A percentile compares a stretch with the other conserved stretches of the same genome.
Conservation (phyloP, 2,329 filamentous ascomycete species). For the Neoarthrinium moseri region DNA sequence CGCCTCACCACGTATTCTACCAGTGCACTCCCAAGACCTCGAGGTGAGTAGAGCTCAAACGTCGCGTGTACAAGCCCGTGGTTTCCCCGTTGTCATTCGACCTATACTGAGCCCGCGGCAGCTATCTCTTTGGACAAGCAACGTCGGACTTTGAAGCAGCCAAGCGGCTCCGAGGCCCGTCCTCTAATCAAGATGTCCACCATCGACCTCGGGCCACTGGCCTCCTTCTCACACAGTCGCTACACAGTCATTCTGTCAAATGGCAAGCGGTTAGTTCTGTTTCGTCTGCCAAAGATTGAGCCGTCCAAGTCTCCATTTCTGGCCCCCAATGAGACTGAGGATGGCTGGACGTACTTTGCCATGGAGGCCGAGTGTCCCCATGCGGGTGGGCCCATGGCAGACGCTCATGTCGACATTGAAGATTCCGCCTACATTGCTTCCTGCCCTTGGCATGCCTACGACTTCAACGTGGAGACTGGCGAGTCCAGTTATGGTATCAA, state of each 20-base stretch:
- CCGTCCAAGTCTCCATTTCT: constrained; percentile 20
- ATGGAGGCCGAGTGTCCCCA: constrained; percentile 48
- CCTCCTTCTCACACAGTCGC: constrained; percentile 34
- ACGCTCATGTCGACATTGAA: constrained; percentile 44
- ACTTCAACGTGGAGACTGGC: constrained; percentile 47
- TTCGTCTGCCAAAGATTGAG: constrained; percentile 40
- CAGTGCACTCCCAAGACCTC: too few species aligned
- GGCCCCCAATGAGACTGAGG: constrained; percentile 26
- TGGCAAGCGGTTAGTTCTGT: constrained; percentile 43
- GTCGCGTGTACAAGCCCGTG: too few species aligned
- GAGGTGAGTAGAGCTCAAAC: too few species aligned
- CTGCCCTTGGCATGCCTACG: constrained; percentile 48
- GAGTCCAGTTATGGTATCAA: constrained; percentile 46
- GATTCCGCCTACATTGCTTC: constrained; percentile 45
- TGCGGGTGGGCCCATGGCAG: constrained; percentile 43
- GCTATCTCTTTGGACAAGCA: too few species aligned
- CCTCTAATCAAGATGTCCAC: constrained; percentile 25
- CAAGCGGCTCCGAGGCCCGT: too few species aligned
- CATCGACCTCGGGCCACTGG: constrained; percentile 26
- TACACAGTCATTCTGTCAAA: constrained; percentile 41
- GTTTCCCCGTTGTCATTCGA: too few species aligned
- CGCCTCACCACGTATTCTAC: too few species aligned
- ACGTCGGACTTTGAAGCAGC: too few species aligned
- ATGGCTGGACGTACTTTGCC: constrained; percentile 44
- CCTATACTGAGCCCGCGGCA: too few species aligned